A percentile compares a stretch with the other conserved stretches of the same genome.
Evolutionary conservation across 345 rosid species (phyloP).

Genomic region (Laguncularia racemosa): DNA sequence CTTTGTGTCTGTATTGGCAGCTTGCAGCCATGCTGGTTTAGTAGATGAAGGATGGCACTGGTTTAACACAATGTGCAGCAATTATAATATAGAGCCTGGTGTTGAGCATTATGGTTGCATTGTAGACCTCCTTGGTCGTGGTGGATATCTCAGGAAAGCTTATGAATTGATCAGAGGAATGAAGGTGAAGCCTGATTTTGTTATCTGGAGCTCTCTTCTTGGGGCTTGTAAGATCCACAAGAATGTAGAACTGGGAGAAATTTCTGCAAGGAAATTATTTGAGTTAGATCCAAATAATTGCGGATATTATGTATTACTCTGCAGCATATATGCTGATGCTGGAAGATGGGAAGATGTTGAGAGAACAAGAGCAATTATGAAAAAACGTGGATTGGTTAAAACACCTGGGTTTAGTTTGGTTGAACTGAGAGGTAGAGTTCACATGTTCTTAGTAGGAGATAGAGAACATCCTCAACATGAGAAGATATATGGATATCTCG

Average conservation of each 20-base stretch:
- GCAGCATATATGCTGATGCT: constrained; percentile 79
- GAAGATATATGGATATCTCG: constrained; percentile 43
- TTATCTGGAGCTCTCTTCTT: constrained; percentile 83
- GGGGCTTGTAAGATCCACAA: constrained; percentile 84
- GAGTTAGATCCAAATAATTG: constrained; percentile 62
- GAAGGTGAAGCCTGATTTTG: constrained; percentile 73
- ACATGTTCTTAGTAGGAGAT: constrained; percentile 76
- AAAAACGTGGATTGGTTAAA: constrained; percentile 53
- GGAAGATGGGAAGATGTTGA: constrained; percentile 86
- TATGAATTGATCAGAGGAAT: constrained; percentile 57
- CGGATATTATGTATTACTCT: constrained; percentile 72
- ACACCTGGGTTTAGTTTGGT: constrained; percentile 79
- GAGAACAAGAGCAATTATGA: constrained; percentile 52
- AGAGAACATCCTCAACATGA: constrained; percentile 65
- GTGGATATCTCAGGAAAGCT: constrained; percentile 61
- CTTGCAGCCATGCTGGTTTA: constrained; percentile 83
- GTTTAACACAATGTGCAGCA: constrained; percentile 54
- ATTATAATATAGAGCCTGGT: constrained; percentile 63
- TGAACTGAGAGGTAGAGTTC: constrained; percentile 67
- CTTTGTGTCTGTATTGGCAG: constrained; percentile 68
- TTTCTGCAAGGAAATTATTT: constrained; percentile 51
- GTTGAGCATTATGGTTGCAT: constrained; percentile 86
- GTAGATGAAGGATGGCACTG: constrained; percentile 71
- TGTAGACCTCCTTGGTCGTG: constrained; percentile 88
- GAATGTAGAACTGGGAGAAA: constrained; percentile 78